Evolutionary conservation across 228 moss, liverwort and hornwort genomes (phyloP), one percentile per base, ranked within the genome.

Genomic region (Sphagnum fallax): DNA sequence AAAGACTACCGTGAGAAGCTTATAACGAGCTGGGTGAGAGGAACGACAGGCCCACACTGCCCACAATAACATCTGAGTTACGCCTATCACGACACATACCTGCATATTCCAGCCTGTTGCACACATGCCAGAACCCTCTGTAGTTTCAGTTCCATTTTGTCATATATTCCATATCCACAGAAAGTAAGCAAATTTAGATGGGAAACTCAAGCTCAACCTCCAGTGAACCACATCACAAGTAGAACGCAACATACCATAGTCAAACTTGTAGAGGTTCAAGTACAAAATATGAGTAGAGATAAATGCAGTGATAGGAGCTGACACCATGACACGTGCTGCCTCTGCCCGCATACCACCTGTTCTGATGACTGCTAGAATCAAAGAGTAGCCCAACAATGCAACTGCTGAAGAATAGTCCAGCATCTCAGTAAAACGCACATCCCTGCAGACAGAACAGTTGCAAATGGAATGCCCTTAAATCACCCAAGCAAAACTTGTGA

Each of bases 381-480:
- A 79, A 49, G 82, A 69, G 59, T 55, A 85, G 52, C 85, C 85
- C 32, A 85, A 67, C 63, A 85, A 73, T 47, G 79, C 82, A 79
- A 82, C 58, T 5, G 85, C 85, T 65, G 81, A 82, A 6, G 79
- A 85, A 76, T 85, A 85, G 66, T 85, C 85, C 32, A 85, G 79
- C 69, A 76, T 73, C 66, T 85, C 85, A 47, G 85, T 85, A 52
- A 85, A 53, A 6, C 63, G 62, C 14, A 79, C 53, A 73, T 85
- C 85, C 74, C 84, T 85, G 75, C 73, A 76, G 61, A 69, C 10
- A 57, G 1, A 66, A 10, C 16, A 60, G 11, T 15, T 1, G 14
- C 8, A 52, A 50, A 52, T 15, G 51, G 6, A 4, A 15, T 6
- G 48, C 16, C 47, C 5, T 15, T 47, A 5, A 48, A 48, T 15